phyloP scores from a whole-genome alignment of 1,139 yeast genomes.

The Scheffersomyces titani region DNA sequence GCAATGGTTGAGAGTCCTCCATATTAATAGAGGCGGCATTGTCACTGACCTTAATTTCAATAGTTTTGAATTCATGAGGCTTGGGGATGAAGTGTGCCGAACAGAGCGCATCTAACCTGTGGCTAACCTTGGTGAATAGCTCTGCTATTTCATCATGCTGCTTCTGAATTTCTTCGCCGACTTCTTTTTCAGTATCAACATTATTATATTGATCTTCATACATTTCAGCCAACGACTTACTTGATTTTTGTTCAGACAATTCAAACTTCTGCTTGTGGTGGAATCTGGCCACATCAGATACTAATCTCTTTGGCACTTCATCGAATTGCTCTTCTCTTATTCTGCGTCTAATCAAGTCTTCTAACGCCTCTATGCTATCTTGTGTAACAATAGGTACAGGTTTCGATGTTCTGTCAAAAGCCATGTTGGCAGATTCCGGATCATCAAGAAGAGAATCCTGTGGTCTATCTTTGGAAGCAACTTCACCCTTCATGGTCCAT shows the following conservation, averaged over 20 bases:
- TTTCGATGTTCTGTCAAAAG: slow-evolving; percentile 48
- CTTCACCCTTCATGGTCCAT: slow-evolving; percentile 96
- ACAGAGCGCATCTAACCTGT: slow-evolving; percentile 81
- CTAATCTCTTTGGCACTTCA: slow-evolving; percentile 74
- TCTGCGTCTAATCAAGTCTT: slow-evolving; percentile 84
- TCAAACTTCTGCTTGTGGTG: slow-evolving; percentile 54
- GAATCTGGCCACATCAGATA: slow-evolving; percentile 64
- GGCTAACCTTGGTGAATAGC: slow-evolving; percentile 61
- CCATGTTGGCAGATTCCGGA: slow-evolving; percentile 36
- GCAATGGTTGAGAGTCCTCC: slow-evolving; percentile 97
- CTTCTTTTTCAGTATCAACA: slow-evolving; percentile 41
- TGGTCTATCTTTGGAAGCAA: slow-evolving; percentile 78
- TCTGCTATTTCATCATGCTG: slow-evolving; percentile 79
- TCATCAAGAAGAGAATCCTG: slow-evolving; percentile 67
- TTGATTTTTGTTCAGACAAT: slow-evolving; percentile 80
- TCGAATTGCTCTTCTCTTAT: slow-evolving; percentile 76
- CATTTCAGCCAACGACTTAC: slow-evolving; percentile 86
- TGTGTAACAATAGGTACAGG: slow-evolving; percentile 89
- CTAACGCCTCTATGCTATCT: slow-evolving; percentile 82
- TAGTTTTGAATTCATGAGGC: slow-evolving; percentile 70
- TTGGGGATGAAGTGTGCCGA: slow-evolving; percentile 94
- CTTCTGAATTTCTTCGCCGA: slow-evolving; percentile 61
- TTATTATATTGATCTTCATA: slow-evolving; percentile 82
- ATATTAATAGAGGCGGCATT: slow-evolving; percentile 68
- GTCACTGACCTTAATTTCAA: slow-evolving; percentile 71